Base-by-base conservation (phyloP, 495 filamentous ascomycete species). In the Lophiotrema nucula region DNA sequence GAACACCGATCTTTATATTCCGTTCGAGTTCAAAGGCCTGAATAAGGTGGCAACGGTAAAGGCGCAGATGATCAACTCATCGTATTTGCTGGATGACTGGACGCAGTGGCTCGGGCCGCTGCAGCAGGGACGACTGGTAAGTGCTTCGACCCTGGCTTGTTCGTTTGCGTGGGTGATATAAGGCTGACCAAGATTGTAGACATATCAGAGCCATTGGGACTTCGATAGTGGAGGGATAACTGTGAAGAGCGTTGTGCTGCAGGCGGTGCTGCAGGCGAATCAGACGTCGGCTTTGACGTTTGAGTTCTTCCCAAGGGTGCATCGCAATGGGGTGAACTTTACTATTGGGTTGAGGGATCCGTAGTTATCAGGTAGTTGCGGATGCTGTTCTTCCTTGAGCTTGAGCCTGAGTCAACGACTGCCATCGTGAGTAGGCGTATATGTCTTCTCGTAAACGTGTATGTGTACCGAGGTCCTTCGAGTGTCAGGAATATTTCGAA, bases 61-160 rank as follows among this genome's bases (percentile, higher is more conserved):
- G 66, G 80, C 79, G n/a, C 26, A 78, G 3, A 73, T 69, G n/a
- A 63, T 55, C 2, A 77, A 78, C 54, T 77, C 79, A 1, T 68
- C 60, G 18, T 79, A 76, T 53, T 60, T 86, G 26, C 72, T 79
- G 15, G 83, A 85, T 62, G 73, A 76, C 27, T 86, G 80, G 80
- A 85, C 82, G 0, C 56, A 73, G 53, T 84, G 70, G n/a, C 66
- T 83, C 5, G 79, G 81, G 0, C 72, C 76, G 16, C 65, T 86
- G 19, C 81, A 85, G 53, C 69, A 79, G 56, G 80, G 72, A 45
- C 72, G 69, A 66, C 63, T 70, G 44, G 75, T 69, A 71, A 70
- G 67, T 74, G 19, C 39, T 22, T 35, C 48, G 10, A 57, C 25
- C 19, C 16, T 47, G 15, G 10, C 4, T 4, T 45, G 15, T 16